Evolutionary conservation across 1,284 basidiomycete species (phyloP).

Genomic region (Inonotus obliquus): DNA sequence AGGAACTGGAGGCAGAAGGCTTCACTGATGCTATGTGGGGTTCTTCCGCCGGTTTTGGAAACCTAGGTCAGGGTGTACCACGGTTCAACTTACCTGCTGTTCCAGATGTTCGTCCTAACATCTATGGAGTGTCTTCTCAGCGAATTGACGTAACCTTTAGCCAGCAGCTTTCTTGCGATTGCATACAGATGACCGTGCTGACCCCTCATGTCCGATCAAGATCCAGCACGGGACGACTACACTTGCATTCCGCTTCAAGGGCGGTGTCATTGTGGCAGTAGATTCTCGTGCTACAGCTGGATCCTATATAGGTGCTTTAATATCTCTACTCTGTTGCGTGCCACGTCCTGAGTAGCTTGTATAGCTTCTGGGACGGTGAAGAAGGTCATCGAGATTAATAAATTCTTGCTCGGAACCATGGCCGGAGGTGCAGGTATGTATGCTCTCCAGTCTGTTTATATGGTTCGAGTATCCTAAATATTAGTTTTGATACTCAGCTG

Average conservation of each 20-base stretch:
- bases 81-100: slow-evolving; percentile 67
- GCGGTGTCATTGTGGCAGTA: slow-evolving; percentile 96
- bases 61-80: slow-evolving; percentile 61
- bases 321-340: background rate
- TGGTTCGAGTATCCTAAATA: slow-evolving; percentile 11
- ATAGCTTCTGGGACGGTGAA: slow-evolving; percentile 92
- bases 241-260: slow-evolving; percentile 94
- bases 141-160: slow-evolving; percentile 38
- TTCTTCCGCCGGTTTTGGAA: slow-evolving; percentile 76
- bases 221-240: slow-evolving; percentile 99
- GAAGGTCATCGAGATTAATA: slow-evolving; percentile 99
- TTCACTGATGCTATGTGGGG: slow-evolving; percentile 71
- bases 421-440: slow-evolving; percentile 91
- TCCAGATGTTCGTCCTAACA: slow-evolving; percentile 55
- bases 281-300: slow-evolving; percentile 98
- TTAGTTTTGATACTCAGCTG: slow-evolving; percentile 46
- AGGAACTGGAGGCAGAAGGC: slow-evolving; percentile 51
- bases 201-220: slow-evolving; percentile 94
- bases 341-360: slow-evolving; percentile 7
- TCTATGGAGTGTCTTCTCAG: background rate
- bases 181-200: slow-evolving; percentile 91
- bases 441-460: background rate
- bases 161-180: slow-evolving; percentile 85
- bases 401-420: slow-evolving; percentile 97
- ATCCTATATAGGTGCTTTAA: slow-evolving; percentile 80